These are phyloP conservation scores for sunflower (Helianthus annuus) DNA, from an alignment of 129 eudicot species.

Conservation along the genomic window DNA sequence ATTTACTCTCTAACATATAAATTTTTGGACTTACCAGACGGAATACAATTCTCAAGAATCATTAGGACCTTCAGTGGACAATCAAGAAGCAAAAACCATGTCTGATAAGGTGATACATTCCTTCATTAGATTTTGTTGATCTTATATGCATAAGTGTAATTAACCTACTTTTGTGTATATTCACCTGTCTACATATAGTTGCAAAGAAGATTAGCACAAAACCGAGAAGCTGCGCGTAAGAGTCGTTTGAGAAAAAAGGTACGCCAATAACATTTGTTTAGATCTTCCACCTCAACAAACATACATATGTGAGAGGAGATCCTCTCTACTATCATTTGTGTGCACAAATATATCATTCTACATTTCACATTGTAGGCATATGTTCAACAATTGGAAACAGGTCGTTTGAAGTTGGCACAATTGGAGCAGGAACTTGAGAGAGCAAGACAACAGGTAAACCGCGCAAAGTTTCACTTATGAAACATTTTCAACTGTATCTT, in stretches of 20 bases:
- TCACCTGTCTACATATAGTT: slow-evolving; percentile 37
- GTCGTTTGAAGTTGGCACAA: slow-evolving; percentile 90
- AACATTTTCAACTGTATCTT: background rate
- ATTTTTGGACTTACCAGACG: slow-evolving; percentile 27
- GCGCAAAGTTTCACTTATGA: background rate
- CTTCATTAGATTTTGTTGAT: background rate
- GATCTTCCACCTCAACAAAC: background rate
- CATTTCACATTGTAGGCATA: slow-evolving; percentile 55
- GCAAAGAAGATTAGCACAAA: slow-evolving; percentile 92
- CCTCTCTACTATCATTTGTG: background rate
- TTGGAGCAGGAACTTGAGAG: slow-evolving; percentile 79
- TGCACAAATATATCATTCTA: background rate
- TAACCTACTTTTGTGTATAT: background rate
- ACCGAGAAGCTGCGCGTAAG: slow-evolving; percentile 97
- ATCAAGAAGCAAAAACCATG: slow-evolving; percentile 49
- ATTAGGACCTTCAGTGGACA: slow-evolving; percentile 41
- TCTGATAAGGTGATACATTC: slow-evolving; percentile 70
- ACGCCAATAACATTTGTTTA: background rate
- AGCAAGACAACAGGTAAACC: slow-evolving; percentile 73
- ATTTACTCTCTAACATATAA: background rate
- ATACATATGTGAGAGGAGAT: background rate
- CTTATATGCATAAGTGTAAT: background rate
- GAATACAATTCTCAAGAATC: slow-evolving; percentile 63
- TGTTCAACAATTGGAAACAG: slow-evolving; percentile 88
- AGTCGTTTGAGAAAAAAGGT: slow-evolving; percentile 94